Conservation (phyloP, 208 protist species). For the Leishmania gerbilli region DNA sequence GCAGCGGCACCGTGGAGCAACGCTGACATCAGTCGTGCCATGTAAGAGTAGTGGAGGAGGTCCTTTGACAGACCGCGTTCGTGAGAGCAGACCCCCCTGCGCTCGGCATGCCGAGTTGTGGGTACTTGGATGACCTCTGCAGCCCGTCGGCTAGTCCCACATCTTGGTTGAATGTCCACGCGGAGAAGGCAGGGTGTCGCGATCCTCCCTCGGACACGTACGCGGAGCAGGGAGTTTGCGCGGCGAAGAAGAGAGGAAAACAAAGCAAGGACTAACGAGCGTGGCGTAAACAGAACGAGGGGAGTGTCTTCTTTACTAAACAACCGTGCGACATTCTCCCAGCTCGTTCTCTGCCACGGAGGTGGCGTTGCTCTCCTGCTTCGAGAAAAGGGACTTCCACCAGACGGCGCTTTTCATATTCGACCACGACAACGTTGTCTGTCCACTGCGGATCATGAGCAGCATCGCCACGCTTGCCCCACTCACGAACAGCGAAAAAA, state of each 20-base stretch:
- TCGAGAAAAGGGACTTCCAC: slow-evolving; percentile 13
- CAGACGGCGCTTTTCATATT: not conserved
- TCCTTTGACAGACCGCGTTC: not conserved
- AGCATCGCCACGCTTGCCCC: slow-evolving; percentile 9
- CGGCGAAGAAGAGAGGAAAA: not conserved
- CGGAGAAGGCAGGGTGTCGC: not conserved
- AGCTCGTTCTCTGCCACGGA: not conserved
- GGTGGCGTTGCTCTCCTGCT: not conserved
- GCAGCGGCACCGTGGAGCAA: not conserved
- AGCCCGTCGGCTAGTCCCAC: not conserved
- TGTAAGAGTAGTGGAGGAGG: not conserved
- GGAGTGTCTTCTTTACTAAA: not conserved
- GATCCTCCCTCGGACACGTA: not conserved
- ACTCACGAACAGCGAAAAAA: slow-evolving; percentile 1
- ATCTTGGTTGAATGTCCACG: not conserved
- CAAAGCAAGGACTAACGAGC: not conserved
- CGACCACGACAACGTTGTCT: slow-evolving; percentile 6
- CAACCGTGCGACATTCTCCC: not conserved
- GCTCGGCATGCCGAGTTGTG: not conserved
- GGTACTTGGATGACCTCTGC: not conserved
- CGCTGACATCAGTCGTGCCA: not conserved
- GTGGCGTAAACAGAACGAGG: not conserved
- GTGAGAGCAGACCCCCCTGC: not conserved
- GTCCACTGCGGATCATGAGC: slow-evolving; percentile 17
- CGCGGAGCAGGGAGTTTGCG: not conserved